A percentile compares a stretch with the other conserved stretches of the same genome.
Conservation (phyloP, 177 flowering plant genomes). For the Telopea speciosissima region DNA sequence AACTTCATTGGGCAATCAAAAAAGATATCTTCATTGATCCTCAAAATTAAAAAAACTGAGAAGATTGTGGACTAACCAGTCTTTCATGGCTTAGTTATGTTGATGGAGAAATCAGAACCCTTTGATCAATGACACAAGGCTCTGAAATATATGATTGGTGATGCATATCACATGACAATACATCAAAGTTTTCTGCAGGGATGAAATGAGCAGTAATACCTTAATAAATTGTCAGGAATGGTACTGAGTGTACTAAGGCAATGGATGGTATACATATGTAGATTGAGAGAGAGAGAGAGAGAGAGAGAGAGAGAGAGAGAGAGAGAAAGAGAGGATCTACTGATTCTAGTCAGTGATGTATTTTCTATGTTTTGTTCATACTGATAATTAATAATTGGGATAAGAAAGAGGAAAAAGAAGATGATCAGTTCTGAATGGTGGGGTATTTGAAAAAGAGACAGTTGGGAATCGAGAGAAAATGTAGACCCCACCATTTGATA, state of each 20-base stretch:
- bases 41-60: no score
- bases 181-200: background rate
- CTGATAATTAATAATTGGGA: slow-evolving; percentile 20
- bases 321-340: background rate
- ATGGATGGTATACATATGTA: no score
- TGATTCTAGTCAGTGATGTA: background rate
- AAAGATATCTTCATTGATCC: background rate
- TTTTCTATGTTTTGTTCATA: slow-evolving; percentile 7
- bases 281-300: no score
- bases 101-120: background rate
- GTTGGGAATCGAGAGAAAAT: slow-evolving; percentile 21
- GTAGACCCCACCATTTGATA: slow-evolving; percentile 17
- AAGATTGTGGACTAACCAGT: no score
- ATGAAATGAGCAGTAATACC: background rate
- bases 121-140: no score
- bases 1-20: background rate
- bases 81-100: background rate
- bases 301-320: no score
- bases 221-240: background rate
- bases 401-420: slow-evolving; percentile 11
- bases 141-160: no score
- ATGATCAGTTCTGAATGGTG: slow-evolving; percentile 19
- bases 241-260: background rate
- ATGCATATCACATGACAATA: no score
- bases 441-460: slow-evolving; percentile 13